Percentiles rank a stretch among this genome's conserved stretches.
phyloP scores from a whole-genome alignment of 768 basidiomycete genomes.

The Paxillus ammoniavirescens region DNA sequence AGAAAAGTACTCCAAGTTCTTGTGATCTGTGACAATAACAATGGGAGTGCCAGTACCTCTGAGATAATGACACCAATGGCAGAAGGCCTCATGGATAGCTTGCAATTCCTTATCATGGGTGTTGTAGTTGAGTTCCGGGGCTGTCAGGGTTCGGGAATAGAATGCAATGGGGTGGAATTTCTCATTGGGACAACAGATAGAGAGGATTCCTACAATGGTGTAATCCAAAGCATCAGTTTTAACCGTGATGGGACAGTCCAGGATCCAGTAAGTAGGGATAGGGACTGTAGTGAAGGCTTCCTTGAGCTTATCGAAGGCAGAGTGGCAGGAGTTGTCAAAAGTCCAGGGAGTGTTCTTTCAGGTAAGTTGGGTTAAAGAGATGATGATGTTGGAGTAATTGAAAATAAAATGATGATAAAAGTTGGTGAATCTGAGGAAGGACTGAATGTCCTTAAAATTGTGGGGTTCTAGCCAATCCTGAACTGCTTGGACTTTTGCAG shows the following conservation, averaged over 20 bases:
- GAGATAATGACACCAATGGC: no score
- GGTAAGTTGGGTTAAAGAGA: conserved; percentile 29
- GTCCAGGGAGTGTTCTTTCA: conserved; percentile 17
- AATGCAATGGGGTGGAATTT: no score
- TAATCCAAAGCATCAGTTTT: no score
- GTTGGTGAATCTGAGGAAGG: conserved; percentile 32
- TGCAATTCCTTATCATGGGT: no score
- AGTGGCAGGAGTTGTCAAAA: conserved; percentile 7
- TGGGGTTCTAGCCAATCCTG: conserved; percentile 27
- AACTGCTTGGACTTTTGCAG: conserved; percentile 35
- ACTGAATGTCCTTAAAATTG: conserved; percentile 30
- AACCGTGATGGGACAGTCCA: no score
- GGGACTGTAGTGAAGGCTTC: background rate
- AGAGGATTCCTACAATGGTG: no score
- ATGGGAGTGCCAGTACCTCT: no score
- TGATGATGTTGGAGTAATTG: conserved; percentile 32
- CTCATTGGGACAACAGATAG: no score
- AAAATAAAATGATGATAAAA: conserved; percentile 34
- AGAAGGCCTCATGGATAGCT: no score
- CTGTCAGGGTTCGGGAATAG: background rate
- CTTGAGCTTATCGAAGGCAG: conserved; percentile 18
- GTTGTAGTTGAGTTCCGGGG: background rate
- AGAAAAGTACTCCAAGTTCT: no score
- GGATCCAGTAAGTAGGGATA: background rate
- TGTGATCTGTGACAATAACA: no score